Evolutionary conservation across 192 early-diverging fungal genomes (phyloP).

Genomic region (Gaertneriomyces semiglobifer): DNA sequence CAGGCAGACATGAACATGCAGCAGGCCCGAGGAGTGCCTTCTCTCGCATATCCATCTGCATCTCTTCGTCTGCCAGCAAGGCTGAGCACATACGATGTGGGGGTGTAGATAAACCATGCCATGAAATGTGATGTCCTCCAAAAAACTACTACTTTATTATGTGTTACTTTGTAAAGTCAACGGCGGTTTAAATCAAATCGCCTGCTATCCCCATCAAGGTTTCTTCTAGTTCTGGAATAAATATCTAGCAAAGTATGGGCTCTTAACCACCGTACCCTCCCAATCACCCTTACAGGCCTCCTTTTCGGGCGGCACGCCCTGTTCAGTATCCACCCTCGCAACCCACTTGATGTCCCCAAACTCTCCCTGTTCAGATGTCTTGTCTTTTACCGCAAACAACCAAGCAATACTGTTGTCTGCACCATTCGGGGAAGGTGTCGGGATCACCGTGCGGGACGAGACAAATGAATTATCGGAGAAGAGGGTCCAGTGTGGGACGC

Average conservation of each 20-base stretch:
- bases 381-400: constrained; percentile 1
- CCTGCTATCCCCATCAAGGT: too few species aligned
- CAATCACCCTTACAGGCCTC: constrained; percentile 4
- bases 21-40: too few species aligned
- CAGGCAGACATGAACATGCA: too few species aligned
- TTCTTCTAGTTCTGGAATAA: constrained; percentile 15
- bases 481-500: constrained; percentile 22
- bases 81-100: too few species aligned
- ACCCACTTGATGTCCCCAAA: constrained; percentile 4
- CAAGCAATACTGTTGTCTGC: constrained; percentile 13
- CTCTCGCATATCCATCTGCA: too few species aligned
- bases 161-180: too few species aligned
- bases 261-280: background rate
- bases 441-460: constrained; percentile 6
- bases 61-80: too few species aligned
- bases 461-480: constrained; percentile 7
- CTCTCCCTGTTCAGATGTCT: background rate
- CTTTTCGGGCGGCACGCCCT: constrained; percentile 13
- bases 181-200: too few species aligned
- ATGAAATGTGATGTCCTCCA: too few species aligned
- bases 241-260: constrained; percentile 12
- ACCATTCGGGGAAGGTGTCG: constrained; percentile 11
- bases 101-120: too few species aligned
- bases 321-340: constrained; percentile 10
- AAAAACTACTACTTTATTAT: too few species aligned